These are phyloP conservation scores for Alternaria consortialis DNA, from an alignment of 2,329 filamentous ascomycete genomes.

Conservation along the genomic window DNA sequence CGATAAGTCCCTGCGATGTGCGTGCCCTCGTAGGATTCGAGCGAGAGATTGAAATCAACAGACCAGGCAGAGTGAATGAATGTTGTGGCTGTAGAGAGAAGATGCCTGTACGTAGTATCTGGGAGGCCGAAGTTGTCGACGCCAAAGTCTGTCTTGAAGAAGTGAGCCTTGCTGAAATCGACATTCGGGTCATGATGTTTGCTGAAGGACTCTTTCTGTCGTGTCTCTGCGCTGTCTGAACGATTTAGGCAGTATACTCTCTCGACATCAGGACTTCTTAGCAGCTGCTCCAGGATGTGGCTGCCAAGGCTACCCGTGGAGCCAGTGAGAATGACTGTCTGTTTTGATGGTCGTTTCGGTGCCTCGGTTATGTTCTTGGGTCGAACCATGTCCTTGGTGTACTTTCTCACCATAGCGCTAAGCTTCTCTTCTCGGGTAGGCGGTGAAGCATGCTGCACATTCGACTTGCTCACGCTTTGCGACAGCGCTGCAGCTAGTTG, in stretches of 20 bases:
- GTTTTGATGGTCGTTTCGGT: neutral
- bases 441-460: neutral
- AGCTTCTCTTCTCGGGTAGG: constrained; percentile 4
- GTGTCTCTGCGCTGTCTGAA: constrained; percentile 20
- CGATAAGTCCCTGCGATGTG: constrained; percentile 21
- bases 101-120: constrained; percentile 20
- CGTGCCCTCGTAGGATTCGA: constrained; percentile 26
- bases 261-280: constrained; percentile 20
- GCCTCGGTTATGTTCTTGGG: neutral
- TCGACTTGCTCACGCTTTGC: neutral
- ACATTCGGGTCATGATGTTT: constrained; percentile 11
- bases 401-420: constrained; percentile 5
- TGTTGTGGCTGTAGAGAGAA: constrained; percentile 42
- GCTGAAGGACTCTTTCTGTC: constrained; percentile 16
- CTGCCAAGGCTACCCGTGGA: constrained; percentile 37
- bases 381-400: neutral
- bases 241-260: constrained; percentile 34
- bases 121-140: constrained; percentile 52
- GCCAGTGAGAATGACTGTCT: constrained; percentile 32
- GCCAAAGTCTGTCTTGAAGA: constrained; percentile 9
- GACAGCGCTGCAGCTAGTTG: neutral
- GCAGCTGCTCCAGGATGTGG: constrained; percentile 32
- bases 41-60: constrained; percentile 61
- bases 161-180: constrained; percentile 8
- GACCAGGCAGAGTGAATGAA: constrained; percentile 64